Base-by-base conservation (phyloP, 345 rosid genomes). In the Brassica juncea region DNA sequence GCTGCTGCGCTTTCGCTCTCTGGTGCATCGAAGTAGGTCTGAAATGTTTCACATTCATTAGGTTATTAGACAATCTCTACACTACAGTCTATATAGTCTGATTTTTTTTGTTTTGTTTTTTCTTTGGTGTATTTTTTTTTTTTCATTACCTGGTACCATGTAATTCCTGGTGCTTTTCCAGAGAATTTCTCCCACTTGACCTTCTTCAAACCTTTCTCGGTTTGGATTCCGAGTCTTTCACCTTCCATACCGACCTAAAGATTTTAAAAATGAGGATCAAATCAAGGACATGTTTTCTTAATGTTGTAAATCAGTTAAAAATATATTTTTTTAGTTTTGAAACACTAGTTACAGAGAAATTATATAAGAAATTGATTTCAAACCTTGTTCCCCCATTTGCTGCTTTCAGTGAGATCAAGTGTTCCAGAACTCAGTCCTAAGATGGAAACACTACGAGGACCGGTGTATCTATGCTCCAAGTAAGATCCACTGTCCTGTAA, bases 401-500 rank as follows among this genome's bases (percentile, higher is more conserved):
- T 77, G 47, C 83, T 77, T 19, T 70, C 32, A 57, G 97, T 81
- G 62, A 96, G 72, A 84, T 96, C 99, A 70, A 96, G 84, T 15
- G 92, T 85, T 79, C 98, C 97, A 1, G 92, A 89, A 84, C 85
- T 88, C 87, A 96, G 78, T 3, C 99, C 99, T 3, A 90, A 83
- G 68, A 93, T 82, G 35, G 90, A 82, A 9, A 92, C 81, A 7
- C 87, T 85, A 11, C 92, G 93, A 72, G 97, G 98, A 15, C 98
- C 99, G 0, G 98, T 97, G 60, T n/a, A 90, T 27, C 93, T 86
- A 27, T 83, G 91, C 87, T 95, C 99, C 92, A 95, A 77, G 74
- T 93, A 93, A 77, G 97, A 89, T 85, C 98, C 98, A 67, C 97
- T 91, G 74, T 95, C 99, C 98, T 95, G 77, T 10, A 55, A 70